Conservation (phyloP, 1,284 basidiomycete genomes). For the Ganoderma multipileum region DNA sequence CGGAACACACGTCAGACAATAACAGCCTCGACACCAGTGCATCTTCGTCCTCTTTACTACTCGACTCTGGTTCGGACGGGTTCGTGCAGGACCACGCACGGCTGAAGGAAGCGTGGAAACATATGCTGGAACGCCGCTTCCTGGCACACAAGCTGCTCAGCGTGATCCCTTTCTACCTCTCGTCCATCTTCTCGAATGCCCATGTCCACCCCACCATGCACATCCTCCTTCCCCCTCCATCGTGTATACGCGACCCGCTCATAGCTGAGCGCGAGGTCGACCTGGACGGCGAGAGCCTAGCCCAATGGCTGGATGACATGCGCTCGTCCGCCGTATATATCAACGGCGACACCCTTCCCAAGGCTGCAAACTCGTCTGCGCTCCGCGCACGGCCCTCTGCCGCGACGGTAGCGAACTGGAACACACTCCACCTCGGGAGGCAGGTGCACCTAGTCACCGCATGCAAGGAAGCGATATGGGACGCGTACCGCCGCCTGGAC, state of each 20-base stretch:
- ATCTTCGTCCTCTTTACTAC: constrained; percentile 15
- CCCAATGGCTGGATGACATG: constrained; percentile 27
- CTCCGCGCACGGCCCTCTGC: constrained; percentile 23
- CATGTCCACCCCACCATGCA: constrained; percentile 58
- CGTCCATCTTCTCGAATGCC: constrained; percentile 61
- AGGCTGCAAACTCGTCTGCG: constrained; percentile 10
- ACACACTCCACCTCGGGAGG: constrained; percentile 68
- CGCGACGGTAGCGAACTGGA: constrained; percentile 47
- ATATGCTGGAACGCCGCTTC: constrained; percentile 68
- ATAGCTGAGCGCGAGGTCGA: constrained; percentile 11
- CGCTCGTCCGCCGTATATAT: constrained; percentile 19
- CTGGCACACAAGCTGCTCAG: constrained; percentile 61
- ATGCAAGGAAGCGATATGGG: constrained; percentile 76
- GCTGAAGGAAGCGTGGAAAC: constrained; percentile 69
- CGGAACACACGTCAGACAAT: constrained; percentile 19
- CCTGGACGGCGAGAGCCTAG: constrained; percentile 11
- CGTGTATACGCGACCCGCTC: constrained; percentile 29
- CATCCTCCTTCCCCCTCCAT: constrained; percentile 63
- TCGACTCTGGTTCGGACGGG: constrained; percentile 15
- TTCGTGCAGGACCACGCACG: constrained; percentile 69
- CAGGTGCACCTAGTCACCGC: constrained; percentile 58
- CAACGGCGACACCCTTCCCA: constrained; percentile 15
- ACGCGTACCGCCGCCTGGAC: constrained; percentile 58
- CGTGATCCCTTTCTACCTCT: constrained; percentile 73
- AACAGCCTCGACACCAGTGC: constrained; percentile 22